Percentiles rank a stretch among this genome's conserved stretches.
phyloP scores from a whole-genome alignment of 129 eudicot genomes.

The Helianthus tuberosus region DNA sequence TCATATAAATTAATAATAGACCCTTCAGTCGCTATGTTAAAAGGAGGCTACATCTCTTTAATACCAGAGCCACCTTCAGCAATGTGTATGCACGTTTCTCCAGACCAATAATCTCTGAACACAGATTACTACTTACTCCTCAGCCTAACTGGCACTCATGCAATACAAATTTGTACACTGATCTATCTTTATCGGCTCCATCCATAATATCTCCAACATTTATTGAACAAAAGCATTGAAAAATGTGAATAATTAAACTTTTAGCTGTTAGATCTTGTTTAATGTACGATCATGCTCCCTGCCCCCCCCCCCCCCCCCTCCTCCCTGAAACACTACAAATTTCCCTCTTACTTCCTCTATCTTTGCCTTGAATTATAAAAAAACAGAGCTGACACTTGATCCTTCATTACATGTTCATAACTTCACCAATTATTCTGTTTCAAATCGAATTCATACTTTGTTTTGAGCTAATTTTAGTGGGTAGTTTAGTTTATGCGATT shows the following conservation, averaged over 20 bases:
- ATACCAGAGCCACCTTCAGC: constrained; percentile 25
- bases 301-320: constrained; percentile 25
- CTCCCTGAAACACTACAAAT: constrained; percentile 35
- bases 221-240: constrained; percentile 32
- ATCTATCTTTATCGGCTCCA: constrained; percentile 10
- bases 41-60: constrained; percentile 28
- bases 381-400: constrained; percentile 29
- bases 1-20: no score
- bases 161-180: background rate
- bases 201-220: constrained; percentile 27
- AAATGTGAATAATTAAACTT: constrained; percentile 40
- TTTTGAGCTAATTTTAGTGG: background rate
- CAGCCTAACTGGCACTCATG: background rate
- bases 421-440: background rate
- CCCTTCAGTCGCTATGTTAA: constrained; percentile 19
- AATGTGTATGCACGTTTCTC: constrained; percentile 17
- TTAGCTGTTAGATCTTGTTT: constrained; percentile 35
- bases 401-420: constrained; percentile 11
- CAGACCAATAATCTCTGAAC: background rate
- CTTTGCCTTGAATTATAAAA: constrained; percentile 40
- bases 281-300: constrained; percentile 29
- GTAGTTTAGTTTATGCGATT: constrained; percentile 7
- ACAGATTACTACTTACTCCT: background rate
- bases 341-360: constrained; percentile 17
- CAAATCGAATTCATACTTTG: constrained; percentile 1